Conservation (phyloP, 345 rosid species). For the Ceriops tagal region DNA sequence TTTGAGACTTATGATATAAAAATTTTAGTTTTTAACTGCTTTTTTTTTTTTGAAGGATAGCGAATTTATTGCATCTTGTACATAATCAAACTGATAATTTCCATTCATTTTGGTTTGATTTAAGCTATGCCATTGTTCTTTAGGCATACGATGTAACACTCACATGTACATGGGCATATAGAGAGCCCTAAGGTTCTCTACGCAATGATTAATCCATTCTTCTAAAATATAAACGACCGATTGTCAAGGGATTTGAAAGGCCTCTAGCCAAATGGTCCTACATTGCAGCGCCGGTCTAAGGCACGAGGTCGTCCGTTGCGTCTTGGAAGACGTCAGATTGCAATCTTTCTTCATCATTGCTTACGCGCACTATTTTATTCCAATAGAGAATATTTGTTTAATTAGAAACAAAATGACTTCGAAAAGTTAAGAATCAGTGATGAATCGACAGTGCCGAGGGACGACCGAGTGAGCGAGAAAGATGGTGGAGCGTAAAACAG, state of each 20-base stretch:
- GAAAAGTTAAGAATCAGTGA: background rate
- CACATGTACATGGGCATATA: no score
- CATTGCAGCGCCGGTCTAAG: slow-evolving; percentile 13
- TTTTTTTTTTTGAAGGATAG: no score
- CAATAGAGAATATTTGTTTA: background rate
- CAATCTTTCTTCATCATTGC: slow-evolving; percentile 34
- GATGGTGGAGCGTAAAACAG: slow-evolving; percentile 16
- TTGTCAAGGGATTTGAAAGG: slow-evolving; percentile 15
- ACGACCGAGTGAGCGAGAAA: slow-evolving; percentile 5
- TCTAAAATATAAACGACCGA: background rate
- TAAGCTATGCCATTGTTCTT: no score
- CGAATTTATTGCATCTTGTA: background rate
- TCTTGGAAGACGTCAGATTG: slow-evolving; percentile 26
- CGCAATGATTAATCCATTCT: no score
- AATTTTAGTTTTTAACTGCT: no score
- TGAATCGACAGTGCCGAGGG: background rate
- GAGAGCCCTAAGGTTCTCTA: no score
- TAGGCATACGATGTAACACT: no score
- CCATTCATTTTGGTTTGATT: no score
- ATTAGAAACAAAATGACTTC: background rate
- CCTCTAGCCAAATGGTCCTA: slow-evolving; percentile 11
- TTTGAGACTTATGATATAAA: no score
- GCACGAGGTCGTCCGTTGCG: background rate
- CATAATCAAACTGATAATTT: no score
- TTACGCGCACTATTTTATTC: slow-evolving; percentile 21